Conservation (phyloP, 2,329 filamentous ascomycete species). For the Ceratocystis papillata region DNA sequence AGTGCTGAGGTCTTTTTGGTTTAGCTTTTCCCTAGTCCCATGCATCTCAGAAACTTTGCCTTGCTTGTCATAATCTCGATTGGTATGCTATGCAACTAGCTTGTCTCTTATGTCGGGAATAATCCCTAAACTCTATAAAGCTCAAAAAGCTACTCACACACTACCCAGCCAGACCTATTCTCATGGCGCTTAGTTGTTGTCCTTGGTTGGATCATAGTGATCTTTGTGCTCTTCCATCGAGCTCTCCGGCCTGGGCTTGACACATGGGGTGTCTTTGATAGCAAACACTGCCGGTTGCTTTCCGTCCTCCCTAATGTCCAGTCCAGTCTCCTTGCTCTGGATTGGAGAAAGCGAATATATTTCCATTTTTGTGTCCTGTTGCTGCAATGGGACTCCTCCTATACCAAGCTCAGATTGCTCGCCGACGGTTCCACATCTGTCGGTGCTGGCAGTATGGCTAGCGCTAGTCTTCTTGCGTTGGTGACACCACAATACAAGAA, state of each 20-base stretch:
- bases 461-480: conserved; percentile 19
- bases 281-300: neutral
- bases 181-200: conserved; percentile 12
- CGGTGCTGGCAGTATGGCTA: neutral
- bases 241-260: conserved; percentile 8
- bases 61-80: conserved; percentile 4
- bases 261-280: neutral
- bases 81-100: neutral
- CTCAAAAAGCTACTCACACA: neutral
- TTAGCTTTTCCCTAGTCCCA: neutral
- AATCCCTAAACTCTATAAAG: neutral
- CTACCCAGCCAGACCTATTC: neutral
- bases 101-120: neutral
- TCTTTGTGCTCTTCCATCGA: conserved; percentile 20
- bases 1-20: neutral
- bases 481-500: conserved; percentile 23
- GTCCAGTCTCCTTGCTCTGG: conserved; percentile 15
- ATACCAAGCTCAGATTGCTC: neutral
- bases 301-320: conserved; percentile 1
- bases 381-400: conserved; percentile 12
- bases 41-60: neutral
- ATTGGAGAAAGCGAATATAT: conserved; percentile 11
- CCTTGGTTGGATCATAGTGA: conserved; percentile 22
- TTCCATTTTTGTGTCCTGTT: conserved; percentile 11
- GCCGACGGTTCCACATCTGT: neutral